Conservation (phyloP, 75 land plant species). For the Cryptomeria japonica region DNA sequence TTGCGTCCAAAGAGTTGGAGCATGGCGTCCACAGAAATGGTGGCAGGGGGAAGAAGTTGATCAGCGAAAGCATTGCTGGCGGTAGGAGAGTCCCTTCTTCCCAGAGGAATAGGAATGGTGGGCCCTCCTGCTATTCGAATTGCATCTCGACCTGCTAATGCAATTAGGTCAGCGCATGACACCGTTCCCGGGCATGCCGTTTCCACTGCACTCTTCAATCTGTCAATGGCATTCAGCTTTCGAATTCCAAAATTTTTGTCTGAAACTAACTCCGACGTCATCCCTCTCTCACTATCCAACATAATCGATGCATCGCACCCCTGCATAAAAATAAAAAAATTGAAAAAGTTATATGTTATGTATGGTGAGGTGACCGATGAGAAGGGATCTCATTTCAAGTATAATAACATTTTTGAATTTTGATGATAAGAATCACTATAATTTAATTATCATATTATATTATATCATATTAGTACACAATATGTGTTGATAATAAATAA, state of each 20-base stretch:
- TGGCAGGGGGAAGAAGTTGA: conserved; percentile 31
- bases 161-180: conserved; percentile 64
- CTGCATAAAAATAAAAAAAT: background rate
- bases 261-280: conserved; percentile 25
- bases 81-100: conserved; percentile 40
- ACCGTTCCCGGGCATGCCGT: conserved; percentile 41
- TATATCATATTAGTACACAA: too few species aligned
- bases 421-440: too few species aligned
- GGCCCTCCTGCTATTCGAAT: conserved; percentile 53
- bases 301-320: conserved; percentile 70
- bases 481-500: too few species aligned
- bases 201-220: conserved; percentile 42
- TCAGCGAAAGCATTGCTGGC: conserved; percentile 33
- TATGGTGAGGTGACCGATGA: too few species aligned
- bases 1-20: conserved; percentile 35
- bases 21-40: conserved; percentile 32
- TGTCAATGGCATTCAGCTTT: conserved; percentile 32
- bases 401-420: too few species aligned
- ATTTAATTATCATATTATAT: too few species aligned
- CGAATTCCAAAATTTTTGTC: conserved; percentile 42
- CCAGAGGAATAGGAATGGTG: conserved; percentile 43
- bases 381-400: too few species aligned
- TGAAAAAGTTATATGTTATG: too few species aligned
- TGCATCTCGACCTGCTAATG: conserved; percentile 38
- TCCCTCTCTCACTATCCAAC: conserved; percentile 15